A percentile compares a stretch with the other conserved stretches of the same genome.
phyloP scores from a whole-genome alignment of 345 rosid species.

The Eucalyptus coolabah region DNA sequence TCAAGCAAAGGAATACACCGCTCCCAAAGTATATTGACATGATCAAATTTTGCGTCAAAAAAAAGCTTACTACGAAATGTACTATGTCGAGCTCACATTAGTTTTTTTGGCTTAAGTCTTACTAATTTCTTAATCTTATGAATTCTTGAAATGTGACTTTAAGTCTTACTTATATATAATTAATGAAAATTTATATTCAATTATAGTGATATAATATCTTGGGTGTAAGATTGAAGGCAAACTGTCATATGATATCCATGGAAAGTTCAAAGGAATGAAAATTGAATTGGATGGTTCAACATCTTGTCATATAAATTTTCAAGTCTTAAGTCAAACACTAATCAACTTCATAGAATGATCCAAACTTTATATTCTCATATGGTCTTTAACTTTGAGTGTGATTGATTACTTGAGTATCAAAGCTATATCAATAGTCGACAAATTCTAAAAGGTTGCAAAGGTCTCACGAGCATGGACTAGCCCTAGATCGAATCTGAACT shows the following conservation, averaged over 20 bases:
- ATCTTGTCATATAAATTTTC: neutral
- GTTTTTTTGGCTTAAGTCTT: neutral
- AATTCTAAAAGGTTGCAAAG: neutral
- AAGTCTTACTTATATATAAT: neutral
- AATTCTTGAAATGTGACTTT: neutral
- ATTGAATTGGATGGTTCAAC: neutral
- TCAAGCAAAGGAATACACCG: accelerated
- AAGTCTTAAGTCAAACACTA: neutral
- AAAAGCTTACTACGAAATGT: neutral
- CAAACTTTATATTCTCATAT: neutral
- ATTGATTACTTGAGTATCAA: neutral
- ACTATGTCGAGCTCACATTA: accelerated
- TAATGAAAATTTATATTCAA: neutral
- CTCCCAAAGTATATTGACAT: neutral
- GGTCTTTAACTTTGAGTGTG: neutral
- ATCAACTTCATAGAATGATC: neutral
- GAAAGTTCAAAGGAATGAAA: neutral
- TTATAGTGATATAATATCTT: neutral
- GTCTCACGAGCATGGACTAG: neutral
- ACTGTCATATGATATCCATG: neutral
- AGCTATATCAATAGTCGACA: neutral
- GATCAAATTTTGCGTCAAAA: neutral
- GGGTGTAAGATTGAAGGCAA: neutral
- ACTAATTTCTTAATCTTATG: neutral
- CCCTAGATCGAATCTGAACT: neutral